A percentile compares a stretch with the other conserved stretches of the same genome.
These are phyloP conservation scores for Tulasnella sp. DNA, from an alignment of 768 basidiomycete genomes.

Conservation along the genomic window DNA sequence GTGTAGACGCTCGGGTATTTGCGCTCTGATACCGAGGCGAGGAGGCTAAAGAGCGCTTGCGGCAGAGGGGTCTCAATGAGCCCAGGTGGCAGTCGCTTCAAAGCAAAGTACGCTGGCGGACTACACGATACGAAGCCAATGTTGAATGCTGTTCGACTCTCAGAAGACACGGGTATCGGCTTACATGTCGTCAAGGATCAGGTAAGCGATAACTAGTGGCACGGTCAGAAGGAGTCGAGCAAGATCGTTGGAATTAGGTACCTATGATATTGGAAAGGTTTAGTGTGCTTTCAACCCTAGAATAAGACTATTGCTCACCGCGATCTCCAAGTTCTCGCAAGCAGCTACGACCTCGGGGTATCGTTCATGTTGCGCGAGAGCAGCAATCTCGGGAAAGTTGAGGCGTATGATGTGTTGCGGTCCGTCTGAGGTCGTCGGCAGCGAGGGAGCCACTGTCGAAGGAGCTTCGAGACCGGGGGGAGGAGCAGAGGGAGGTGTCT, in stretches of 20 bases:
- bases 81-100: constrained; percentile 44
- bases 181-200: constrained; percentile 54
- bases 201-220: constrained; percentile 54
- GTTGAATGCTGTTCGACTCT: background rate
- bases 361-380: constrained; percentile 1
- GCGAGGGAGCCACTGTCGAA: background rate
- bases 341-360: background rate
- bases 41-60: constrained; percentile 38
- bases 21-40: constrained; percentile 43
- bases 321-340: constrained; percentile 9
- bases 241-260: background rate
- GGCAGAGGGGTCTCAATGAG: constrained; percentile 37
- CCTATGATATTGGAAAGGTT: too few species aligned
- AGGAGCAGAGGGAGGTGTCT: constrained; percentile 1
- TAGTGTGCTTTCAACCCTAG: too few species aligned
- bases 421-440: background rate
- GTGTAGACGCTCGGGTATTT: constrained; percentile 47
- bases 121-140: constrained; percentile 35
- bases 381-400: constrained; percentile 5
- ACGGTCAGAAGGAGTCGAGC: constrained; percentile 41
- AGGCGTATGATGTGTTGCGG: background rate
- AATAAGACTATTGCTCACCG: background rate
- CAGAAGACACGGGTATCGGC: constrained; percentile 22
- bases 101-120: constrained; percentile 46
- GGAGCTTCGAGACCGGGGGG: constrained; percentile 1